These are phyloP conservation scores for Vicia villosa DNA, from an alignment of 306 rosid species.

Conservation along the genomic window DNA sequence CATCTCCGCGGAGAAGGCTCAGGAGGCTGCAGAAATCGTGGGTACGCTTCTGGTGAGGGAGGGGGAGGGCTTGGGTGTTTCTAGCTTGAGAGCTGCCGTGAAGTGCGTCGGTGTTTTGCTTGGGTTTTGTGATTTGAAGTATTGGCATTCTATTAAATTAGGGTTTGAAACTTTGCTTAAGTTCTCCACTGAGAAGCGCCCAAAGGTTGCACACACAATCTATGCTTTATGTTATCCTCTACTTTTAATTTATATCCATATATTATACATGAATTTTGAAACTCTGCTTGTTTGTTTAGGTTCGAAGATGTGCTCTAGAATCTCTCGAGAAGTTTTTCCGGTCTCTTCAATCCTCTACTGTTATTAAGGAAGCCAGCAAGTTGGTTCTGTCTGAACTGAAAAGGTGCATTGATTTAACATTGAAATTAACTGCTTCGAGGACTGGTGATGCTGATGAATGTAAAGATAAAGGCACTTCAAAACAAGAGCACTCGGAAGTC, in stretches of 20 bases:
- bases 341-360: constrained; percentile 52
- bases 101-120: constrained; percentile 80
- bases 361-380: constrained; percentile 76
- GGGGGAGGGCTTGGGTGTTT: constrained; percentile 52
- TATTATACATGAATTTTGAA: not conserved
- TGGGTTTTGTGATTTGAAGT: constrained; percentile 78
- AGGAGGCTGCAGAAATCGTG: constrained; percentile 55
- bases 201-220: constrained; percentile 63
- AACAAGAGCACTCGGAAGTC: constrained; percentile 63
- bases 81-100: constrained; percentile 65
- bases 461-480: constrained; percentile 42
- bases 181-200: constrained; percentile 78
- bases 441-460: constrained; percentile 45
- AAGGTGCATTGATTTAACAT: constrained; percentile 58
- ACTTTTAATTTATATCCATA: not conserved
- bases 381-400: constrained; percentile 65
- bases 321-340: constrained; percentile 68
- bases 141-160: constrained; percentile 69
- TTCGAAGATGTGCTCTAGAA: constrained; percentile 84
- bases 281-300: constrained; percentile 48
- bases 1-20: constrained; percentile 48
- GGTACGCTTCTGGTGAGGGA: constrained; percentile 48
- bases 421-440: constrained; percentile 39
- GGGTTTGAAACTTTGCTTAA: constrained; percentile 70
- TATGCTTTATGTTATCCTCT: not conserved